phyloP scores from a whole-genome alignment of 163 green algal genomes.

The Volvox carteri region DNA sequence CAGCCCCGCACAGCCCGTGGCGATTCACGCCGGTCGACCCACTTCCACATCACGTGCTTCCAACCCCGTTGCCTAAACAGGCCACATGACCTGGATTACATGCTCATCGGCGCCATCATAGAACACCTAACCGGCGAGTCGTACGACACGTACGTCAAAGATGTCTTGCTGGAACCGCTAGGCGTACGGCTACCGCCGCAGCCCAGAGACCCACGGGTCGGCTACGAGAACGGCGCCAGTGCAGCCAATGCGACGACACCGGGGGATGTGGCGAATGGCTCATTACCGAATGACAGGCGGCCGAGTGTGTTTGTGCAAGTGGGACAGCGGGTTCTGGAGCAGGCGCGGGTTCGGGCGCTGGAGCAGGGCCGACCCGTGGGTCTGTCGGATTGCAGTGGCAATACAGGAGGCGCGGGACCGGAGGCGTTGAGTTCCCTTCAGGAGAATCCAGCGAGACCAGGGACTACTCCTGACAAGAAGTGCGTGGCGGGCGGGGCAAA shows the following conservation, averaged over 20 bases:
- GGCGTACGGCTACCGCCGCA: slow-evolving; percentile 22
- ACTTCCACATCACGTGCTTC: too few species aligned
- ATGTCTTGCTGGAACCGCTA: slow-evolving; percentile 29
- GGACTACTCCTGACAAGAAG: neutral
- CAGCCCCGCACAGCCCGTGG: too few species aligned
- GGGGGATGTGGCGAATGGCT: neutral
- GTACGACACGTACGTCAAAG: slow-evolving; percentile 32
- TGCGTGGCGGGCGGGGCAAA: neutral
- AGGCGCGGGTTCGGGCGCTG: neutral
- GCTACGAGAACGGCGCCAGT: neutral
- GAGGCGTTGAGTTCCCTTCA: neutral
- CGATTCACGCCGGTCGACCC: too few species aligned
- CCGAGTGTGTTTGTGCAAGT: slow-evolving; percentile 1
- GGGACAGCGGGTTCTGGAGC: neutral
- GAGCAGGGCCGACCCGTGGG: neutral
- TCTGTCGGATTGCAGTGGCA: neutral
- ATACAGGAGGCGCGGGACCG: neutral
- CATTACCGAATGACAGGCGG: too few species aligned
- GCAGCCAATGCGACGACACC: neutral
- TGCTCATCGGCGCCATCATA: slow-evolving; percentile 42
- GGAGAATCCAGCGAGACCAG: neutral
- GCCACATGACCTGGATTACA: slow-evolving; percentile 38
- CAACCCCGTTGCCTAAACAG: neutral
- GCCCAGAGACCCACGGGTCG: neutral
- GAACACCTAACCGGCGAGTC: neutral